A percentile compares a stretch with the other conserved stretches of the same genome.
These are phyloP conservation scores for Hypomyces perniciosus DNA, from an alignment of 2,329 filamentous ascomycete genomes.

Conservation along the genomic window DNA sequence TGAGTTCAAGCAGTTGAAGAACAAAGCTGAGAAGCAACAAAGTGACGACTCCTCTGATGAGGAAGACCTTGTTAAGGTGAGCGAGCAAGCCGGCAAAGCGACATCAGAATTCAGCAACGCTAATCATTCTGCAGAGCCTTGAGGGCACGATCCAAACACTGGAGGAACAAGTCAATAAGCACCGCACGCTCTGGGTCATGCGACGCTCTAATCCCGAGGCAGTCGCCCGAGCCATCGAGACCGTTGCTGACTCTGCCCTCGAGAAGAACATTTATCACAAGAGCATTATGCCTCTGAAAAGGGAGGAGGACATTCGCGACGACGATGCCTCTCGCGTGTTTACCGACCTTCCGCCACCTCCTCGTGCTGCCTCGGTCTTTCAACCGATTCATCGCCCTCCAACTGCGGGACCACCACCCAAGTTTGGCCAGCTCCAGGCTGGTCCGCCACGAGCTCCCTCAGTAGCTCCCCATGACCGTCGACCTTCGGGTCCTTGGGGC, in stretches of 20 bases:
- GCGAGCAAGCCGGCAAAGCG: neutral
- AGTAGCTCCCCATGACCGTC: conserved; percentile 21
- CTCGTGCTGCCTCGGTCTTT: conserved; percentile 19
- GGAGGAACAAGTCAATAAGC: conserved; percentile 31
- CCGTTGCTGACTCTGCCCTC: conserved; percentile 21
- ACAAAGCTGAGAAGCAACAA: conserved; percentile 17
- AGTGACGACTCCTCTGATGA: conserved; percentile 17
- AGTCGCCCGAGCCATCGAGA: conserved; percentile 28
- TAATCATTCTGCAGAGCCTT: conserved; percentile 20
- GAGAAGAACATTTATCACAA: conserved; percentile 23
- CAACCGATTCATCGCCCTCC: conserved; percentile 18
- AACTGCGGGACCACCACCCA: conserved; percentile 20
- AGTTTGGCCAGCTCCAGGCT: conserved; percentile 26
- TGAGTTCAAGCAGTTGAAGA: conserved; percentile 26
- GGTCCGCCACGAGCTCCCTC: conserved; percentile 25
- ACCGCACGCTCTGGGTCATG: conserved; percentile 31
- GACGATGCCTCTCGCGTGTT: neutral
- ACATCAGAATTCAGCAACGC: neutral
- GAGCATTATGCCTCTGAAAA: conserved; percentile 18
- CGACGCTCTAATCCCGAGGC: conserved; percentile 27
- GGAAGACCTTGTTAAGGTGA: conserved; percentile 28
- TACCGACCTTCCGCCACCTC: conserved; percentile 15
- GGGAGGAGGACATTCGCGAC: neutral
- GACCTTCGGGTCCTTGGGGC: conserved; percentile 17
- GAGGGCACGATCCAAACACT: conserved; percentile 28